phyloP scores from a whole-genome alignment of 805 yeast genomes.

The Myxozyma melibiosi region DNA sequence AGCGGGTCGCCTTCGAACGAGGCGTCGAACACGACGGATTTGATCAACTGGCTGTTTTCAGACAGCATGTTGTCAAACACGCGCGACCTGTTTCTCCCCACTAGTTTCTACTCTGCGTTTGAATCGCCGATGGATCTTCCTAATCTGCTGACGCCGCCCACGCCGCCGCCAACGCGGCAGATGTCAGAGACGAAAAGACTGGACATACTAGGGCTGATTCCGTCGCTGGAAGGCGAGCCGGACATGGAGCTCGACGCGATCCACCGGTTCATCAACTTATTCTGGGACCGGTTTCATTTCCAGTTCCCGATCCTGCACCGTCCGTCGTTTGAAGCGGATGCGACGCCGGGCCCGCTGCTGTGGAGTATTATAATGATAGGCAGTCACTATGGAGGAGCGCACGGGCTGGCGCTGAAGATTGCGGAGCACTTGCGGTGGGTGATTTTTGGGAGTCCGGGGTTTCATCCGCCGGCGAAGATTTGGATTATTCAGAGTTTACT shows the following conservation, averaged over 20 bases:
- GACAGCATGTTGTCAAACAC: constrained; percentile 41
- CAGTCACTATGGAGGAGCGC: constrained; percentile 50
- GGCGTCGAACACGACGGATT: constrained; percentile 32
- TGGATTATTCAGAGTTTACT: constrained; percentile 77
- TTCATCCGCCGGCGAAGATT: constrained; percentile 72
- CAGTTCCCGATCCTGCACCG: constrained; percentile 61
- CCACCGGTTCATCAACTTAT: constrained; percentile 41
- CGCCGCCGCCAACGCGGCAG: constrained; percentile 37
- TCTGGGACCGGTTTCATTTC: constrained; percentile 63
- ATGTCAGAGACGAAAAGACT: constrained; percentile 41
- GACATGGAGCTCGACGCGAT: constrained; percentile 43
- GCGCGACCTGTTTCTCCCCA: constrained; percentile 36
- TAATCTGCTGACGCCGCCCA: constrained; percentile 43
- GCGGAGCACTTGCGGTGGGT: constrained; percentile 66
- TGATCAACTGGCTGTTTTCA: constrained; percentile 45
- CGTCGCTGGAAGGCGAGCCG: constrained; percentile 43
- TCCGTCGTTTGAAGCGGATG: constrained; percentile 56
- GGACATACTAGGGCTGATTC: constrained; percentile 35
- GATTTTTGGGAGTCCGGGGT: constrained; percentile 69
- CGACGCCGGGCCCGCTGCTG: constrained; percentile 53
- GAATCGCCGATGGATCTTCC: constrained; percentile 47
- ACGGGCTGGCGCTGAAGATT: constrained; percentile 48
- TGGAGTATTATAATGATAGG: constrained; percentile 62
- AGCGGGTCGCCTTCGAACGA: constrained; percentile 5
- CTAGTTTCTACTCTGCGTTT: constrained; percentile 34